phyloP scores from a whole-genome alignment of 2,329 filamentous ascomycete genomes.

The Ophioceras dolichostomum region DNA sequence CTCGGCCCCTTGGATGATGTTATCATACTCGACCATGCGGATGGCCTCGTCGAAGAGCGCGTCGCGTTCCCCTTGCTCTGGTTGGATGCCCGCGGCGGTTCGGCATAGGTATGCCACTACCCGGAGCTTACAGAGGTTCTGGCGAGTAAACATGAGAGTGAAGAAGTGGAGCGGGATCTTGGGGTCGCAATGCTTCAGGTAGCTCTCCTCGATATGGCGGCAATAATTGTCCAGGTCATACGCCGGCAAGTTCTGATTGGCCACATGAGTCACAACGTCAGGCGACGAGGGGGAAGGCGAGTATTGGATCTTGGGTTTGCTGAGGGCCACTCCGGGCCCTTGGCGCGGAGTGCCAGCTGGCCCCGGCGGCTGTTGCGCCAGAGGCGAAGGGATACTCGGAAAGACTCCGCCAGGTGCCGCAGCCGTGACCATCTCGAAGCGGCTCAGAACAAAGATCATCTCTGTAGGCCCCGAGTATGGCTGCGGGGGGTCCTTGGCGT shows the following conservation, averaged over 20 bases:
- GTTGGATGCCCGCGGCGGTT: slow-evolving; percentile 9
- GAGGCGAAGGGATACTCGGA: no score
- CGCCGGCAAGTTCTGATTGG: slow-evolving; percentile 33
- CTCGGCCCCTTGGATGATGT: slow-evolving; percentile 37
- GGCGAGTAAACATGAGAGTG: slow-evolving; percentile 43
- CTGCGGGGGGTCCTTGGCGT: slow-evolving; percentile 40
- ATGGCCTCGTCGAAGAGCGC: slow-evolving; percentile 40
- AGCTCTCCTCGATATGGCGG: slow-evolving; percentile 41
- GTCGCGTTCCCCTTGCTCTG: slow-evolving; percentile 34
- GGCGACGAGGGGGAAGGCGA: slow-evolving; percentile 24
- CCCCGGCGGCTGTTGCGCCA: slow-evolving; percentile 9
- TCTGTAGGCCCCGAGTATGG: slow-evolving; percentile 41
- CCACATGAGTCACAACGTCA: slow-evolving; percentile 31
- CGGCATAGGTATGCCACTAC: slow-evolving; percentile 39
- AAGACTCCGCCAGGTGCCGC: slow-evolving; percentile 34
- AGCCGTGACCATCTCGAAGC: slow-evolving; percentile 44
- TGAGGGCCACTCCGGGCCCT: no score
- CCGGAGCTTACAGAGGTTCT: slow-evolving; percentile 43
- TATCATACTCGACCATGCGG: slow-evolving; percentile 47
- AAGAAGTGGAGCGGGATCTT: slow-evolving; percentile 48
- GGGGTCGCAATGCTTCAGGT: slow-evolving; percentile 42
- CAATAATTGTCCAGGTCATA: slow-evolving; percentile 41
- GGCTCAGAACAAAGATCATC: slow-evolving; percentile 45
- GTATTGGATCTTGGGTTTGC: slow-evolving; percentile 16
- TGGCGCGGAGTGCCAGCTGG: no score